Percentiles rank a stretch among this genome's conserved stretches.
phyloP scores from a whole-genome alignment of 1,284 basidiomycete genomes.

The Trametes sp. region DNA sequence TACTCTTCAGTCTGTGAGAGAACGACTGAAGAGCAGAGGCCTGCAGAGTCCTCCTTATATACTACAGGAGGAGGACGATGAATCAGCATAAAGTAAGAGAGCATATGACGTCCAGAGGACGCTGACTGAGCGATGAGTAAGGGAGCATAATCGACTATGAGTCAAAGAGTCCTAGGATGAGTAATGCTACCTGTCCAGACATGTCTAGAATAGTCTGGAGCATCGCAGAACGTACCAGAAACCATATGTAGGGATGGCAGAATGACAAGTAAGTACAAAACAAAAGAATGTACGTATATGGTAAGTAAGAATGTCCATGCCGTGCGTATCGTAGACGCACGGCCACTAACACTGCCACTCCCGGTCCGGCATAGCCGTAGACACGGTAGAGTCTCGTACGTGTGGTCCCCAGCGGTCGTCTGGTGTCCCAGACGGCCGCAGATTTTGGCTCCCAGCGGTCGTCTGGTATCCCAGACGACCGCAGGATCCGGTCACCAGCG shows the following conservation, averaged over 20 bases:
- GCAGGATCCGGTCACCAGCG: too few relatives aligned
- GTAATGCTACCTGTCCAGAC: neutral
- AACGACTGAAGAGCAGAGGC: neutral
- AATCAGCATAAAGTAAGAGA: neutral
- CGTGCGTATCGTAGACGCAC: neutral
- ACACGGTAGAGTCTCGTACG: too few relatives aligned
- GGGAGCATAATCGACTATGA: neutral
- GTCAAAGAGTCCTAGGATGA: neutral
- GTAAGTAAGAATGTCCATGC: neutral
- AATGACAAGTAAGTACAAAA: neutral
- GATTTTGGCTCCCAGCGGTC: too few relatives aligned
- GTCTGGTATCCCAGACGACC: too few relatives aligned
- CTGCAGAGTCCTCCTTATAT: neutral
- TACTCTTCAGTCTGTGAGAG: neutral
- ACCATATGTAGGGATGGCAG: neutral
- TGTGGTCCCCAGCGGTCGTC: too few relatives aligned
- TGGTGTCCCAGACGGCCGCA: too few relatives aligned
- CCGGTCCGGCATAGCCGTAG: constrained; percentile 1
- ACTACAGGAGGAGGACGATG: neutral
- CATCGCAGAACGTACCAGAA: constrained; percentile 1
- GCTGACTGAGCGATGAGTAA: neutral
- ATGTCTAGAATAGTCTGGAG: neutral
- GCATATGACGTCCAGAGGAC: too few relatives aligned
- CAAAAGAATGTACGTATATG: neutral
- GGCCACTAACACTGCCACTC: constrained; percentile 1